Evolutionary conservation across 345 rosid species (phyloP), one percentile per base, ranked within the genome.

Genomic region (Lepidium africanum): DNA sequence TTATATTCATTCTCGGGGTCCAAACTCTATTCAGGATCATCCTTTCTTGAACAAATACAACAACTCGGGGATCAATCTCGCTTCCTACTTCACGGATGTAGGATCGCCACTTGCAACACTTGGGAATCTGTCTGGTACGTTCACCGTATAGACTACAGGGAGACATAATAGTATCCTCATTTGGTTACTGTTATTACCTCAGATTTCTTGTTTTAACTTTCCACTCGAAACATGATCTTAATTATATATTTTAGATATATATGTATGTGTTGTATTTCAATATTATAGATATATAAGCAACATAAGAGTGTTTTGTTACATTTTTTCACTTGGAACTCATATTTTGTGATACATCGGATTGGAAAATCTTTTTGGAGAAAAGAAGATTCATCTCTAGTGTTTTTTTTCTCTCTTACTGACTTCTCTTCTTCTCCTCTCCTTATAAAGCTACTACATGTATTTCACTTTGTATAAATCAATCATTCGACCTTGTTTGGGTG

Each of bases 101-200:
- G 99, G 97, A 65, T 86, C 99, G 17, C 97, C 99, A 2, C 95
- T 94, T 58, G 97, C 97, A 71, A 83, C 90, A 40, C 84, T 88
- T 65, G 72, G 81, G 83, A 73, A 73, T 55, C 65, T 68, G 17
- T 53, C 69, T 42, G 81, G 86, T 83, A 82, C 67, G 79, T 76
- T 50, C 60, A 6, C 65, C 12, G 75, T 63, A 52, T 68, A 69
- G 39, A 25, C 52, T 45, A 12, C 53, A n/a, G 5, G 67, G 59
- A 66, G 45, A 65, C 67, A 12, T 40, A 32, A 12, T 40, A 39
- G 56, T 51, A 49, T 41, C 63, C 17, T 60, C 61, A 43, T 21
- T 16, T 47, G 60, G 65, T 65, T 51, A 11, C 23, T 67, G 11
- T 59, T 67, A 9, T 59, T 51, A 13, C 53, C 50, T 40, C 53